Base-by-base conservation (phyloP, 441 rosid genomes). In the Euphorbia schlechtendalii region DNA sequence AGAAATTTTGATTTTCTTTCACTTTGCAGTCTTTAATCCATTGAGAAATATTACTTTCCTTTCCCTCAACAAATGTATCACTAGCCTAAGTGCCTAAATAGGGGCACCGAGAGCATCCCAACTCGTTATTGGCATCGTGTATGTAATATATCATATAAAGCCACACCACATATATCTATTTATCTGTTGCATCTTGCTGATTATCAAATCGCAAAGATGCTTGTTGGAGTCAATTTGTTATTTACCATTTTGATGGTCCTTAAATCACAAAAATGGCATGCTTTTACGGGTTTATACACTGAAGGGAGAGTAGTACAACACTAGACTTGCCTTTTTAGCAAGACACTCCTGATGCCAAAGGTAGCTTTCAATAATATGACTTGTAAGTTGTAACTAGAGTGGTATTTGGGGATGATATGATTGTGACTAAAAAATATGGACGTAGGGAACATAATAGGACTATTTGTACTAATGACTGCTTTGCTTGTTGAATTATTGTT, bases 181-280 rank as follows among this genome's bases (percentile, higher is more conserved):
- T n/a, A n/a, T n/a, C n/a, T n/a, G 49, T 20, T 49, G 21, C 64
- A 4, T 22, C 11, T 28, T 58, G 27, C 49, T 67, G 54, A 30
- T 12, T 40, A 49, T 67, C 18, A 38, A 32, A 28, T 48, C 20
- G 10, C 25, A 20, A 2, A 63, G 13, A 48, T 32, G 45, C 6
- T 18, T 54, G 32, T 14, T 34, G 25, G 58, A 63, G 58, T 18
- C 45, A 63, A 63, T 63, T 30, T 20, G 20, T 24, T 5, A 52
- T 54, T 66, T 56, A 48, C 41, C 14, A 21, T 36, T 0, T n/a
- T 36, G 38, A 10, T 12, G 3, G 34, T 36, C 38, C 20, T 52
- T 41, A 8, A 14, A 24, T 13, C 36, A 22, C 38, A 13, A 18
- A 51, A 51, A 6, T 48, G 53, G 14, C n/a, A 18, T 28, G 14